Evolutionary conservation across 768 basidiomycete species (phyloP), one percentile per base, ranked within the genome.

Genomic region (Leccinum longicurvipes): DNA sequence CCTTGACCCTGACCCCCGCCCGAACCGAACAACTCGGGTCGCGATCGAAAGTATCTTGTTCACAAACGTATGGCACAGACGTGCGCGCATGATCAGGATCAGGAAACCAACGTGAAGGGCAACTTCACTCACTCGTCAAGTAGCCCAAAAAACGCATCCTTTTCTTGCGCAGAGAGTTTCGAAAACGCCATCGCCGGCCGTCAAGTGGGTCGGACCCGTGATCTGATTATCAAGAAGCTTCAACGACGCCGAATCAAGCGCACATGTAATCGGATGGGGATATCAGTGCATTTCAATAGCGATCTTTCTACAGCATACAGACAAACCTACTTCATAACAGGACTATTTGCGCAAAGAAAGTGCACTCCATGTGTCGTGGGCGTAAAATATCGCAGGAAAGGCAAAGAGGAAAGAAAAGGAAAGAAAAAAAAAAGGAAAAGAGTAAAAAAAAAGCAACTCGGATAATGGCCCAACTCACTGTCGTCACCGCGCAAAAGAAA

Each of bases 71-170:
- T 36, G 17, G 34, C 34, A 9, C n/a, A 36, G 17, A n/a, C 3
- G 17, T 8, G 17, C 34, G 34, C 34, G 12, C 3, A 34, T 3
- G 34, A 36, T 36, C 34, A 36, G 34, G 34, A 36, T 36, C 34
- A 17, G 34, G 15, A 34, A 15, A 7, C 0, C 6, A 34, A 34
- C 1, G 17, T 12, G 34, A n/a, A 28, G 12, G 1, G 21, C 0
- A 24, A 15, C 15, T 24, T 10, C 7, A 57, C 62, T 73, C 69
- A 91, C 90, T 92, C 90, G 67, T 92, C 90, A 32, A 92, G 75
- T 23, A 92, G 79, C 28, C 80, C 77, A 65, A 92, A 92, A 71
- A 92, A 91, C 14, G 90, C 89, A 53, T 87, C 81, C 69, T 91
- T 91, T 70, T 92, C 90, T 60, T 83, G 73, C 50, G 72, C 57